Conservation (phyloP, 176 grass and related monocot genomes). For the Carex myosuroides region DNA sequence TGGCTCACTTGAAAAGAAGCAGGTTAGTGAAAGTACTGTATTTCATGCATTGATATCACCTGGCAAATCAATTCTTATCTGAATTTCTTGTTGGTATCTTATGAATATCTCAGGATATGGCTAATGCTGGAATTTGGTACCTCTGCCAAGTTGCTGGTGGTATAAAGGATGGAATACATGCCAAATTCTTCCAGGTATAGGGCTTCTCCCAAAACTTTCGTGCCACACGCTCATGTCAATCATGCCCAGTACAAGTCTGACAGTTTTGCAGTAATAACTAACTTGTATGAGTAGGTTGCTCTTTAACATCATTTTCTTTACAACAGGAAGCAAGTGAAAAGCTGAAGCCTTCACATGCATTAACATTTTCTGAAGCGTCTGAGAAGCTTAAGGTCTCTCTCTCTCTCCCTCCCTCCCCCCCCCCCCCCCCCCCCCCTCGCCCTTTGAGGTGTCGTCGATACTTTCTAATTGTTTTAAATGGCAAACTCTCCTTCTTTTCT, state of each 20-base stretch:
- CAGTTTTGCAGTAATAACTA: not conserved
- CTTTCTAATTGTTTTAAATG: not conserved
- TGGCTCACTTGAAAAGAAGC: constrained; percentile 78
- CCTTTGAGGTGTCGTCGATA: not conserved
- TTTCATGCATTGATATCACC: not conserved
- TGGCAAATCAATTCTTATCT: constrained; percentile 15
- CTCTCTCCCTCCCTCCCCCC: not conserved
- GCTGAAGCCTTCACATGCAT: constrained; percentile 46
- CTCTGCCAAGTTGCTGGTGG: constrained; percentile 90
- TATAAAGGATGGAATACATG: constrained; percentile 71
- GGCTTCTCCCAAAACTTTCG: not conserved
- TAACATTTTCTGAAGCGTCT: constrained; percentile 28
- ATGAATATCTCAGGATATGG: constrained; percentile 46
- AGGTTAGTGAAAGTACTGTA: constrained; percentile 35
- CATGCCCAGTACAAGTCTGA: not conserved
- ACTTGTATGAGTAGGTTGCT: not conserved
- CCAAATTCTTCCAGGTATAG: constrained; percentile 70
- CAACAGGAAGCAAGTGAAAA: constrained; percentile 69
- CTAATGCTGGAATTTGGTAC: constrained; percentile 87
- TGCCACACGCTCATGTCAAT: not conserved
- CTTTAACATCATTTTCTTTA: constrained; percentile 17
- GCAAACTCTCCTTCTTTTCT: not conserved
- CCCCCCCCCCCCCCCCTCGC: not conserved
- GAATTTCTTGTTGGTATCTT: constrained; percentile 20
- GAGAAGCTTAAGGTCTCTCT: constrained; percentile 32